Base-by-base conservation (phyloP, 23 red algal genomes). In the Agarophyton chilense region DNA sequence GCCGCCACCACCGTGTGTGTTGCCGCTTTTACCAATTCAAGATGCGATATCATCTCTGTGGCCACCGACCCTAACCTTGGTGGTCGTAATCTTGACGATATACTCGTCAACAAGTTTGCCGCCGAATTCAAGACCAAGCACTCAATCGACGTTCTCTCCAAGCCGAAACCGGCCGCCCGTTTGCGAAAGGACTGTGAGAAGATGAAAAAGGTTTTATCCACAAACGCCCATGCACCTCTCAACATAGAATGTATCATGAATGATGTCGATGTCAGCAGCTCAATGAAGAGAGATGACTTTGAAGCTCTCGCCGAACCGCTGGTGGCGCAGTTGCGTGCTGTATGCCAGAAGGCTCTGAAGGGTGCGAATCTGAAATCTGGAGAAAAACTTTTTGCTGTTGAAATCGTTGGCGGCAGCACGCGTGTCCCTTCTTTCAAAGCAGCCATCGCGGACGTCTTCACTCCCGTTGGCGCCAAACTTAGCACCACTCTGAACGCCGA, bases 191-290 rank as follows among this genome's bases (percentile, higher is more conserved):
- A 92, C 32, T 89, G 72, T 36, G 97, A 99, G 78, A 96, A 95
- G 73, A 46, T 95, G 41, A 99, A 99, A 78, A 93, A 94, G 71
- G 74, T 99, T 19, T 83, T 99, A 19, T 93, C 88, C 25, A 94
- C 97, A 0, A 95, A 95, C 31, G 42, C 93, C 16, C 52, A 94
- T 46, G 97, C 90, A 10, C 52, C 58, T 14, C 87, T 99, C 39
- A 99, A 96, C 77, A 91, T 99, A 29, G 97, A 99, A 53, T 96
- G 97, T 70, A 72, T 99, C 39, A 95, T 99, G 97, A 88, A 99
- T 81, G 97, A 99, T 68, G 78, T 95, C n/a, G 97, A 99, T 77
- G 97, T 99, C 28, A 67, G 39, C 4, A 72, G 74, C 4, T 64
- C 62, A 10, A 93, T 99, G 17, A 66, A 78, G 43, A 81, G 97